phyloP scores from a whole-genome alignment of 257 asterid species.

The Petunia secreta region DNA sequence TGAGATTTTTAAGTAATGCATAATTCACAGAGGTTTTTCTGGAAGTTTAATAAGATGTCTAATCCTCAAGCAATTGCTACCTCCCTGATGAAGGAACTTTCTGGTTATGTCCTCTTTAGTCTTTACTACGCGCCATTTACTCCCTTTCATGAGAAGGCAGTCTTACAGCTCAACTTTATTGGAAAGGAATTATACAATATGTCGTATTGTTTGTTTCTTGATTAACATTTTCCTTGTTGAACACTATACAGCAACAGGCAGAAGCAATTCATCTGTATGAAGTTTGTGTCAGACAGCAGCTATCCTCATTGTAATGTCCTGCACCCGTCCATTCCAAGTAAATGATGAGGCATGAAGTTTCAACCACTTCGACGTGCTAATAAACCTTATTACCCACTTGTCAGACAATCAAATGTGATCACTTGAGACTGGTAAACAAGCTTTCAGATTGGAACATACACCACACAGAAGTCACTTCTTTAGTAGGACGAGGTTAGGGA shows the following conservation, averaged over 20 bases:
- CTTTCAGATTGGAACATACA: not conserved
- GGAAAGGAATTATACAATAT: not conserved
- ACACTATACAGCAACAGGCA: not conserved
- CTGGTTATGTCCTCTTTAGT: slow-evolving; percentile 3
- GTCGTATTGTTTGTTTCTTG: not conserved
- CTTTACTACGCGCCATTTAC: not conserved
- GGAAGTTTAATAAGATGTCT: not conserved
- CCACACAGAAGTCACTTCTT: not conserved
- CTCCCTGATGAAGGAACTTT: not conserved
- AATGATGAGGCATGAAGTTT: slow-evolving; percentile 5
- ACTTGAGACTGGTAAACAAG: slow-evolving; percentile 11
- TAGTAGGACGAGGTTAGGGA: slow-evolving; percentile 9
- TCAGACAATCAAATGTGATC: not conserved
- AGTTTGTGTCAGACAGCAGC: slow-evolving; percentile 11
- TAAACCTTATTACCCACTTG: not conserved
- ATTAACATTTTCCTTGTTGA: not conserved
- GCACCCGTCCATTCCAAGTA: not conserved
- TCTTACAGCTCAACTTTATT: not conserved
- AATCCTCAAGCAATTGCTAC: slow-evolving; percentile 6
- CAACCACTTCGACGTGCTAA: not conserved
- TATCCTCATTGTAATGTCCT: not conserved
- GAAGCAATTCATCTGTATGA: slow-evolving; percentile 14
- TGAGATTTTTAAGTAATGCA: not conserved
- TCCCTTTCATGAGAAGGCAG: not conserved
- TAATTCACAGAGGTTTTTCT: not conserved